Conservation (phyloP, 1,139 yeast genomes). For the Suhomyces kunorum region DNA sequence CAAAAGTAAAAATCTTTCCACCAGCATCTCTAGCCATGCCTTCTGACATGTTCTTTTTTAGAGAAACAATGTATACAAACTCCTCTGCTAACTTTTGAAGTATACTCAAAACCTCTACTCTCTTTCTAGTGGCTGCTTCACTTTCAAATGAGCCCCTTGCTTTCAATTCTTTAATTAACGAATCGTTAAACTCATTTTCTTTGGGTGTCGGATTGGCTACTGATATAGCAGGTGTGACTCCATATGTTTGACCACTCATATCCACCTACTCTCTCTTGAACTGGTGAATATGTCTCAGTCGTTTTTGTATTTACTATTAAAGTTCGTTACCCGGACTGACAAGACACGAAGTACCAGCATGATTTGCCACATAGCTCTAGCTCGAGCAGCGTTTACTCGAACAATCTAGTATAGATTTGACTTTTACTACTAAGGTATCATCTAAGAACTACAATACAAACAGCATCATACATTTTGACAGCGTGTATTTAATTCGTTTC, state of each 20-base stretch:
- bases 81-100: slow-evolving; percentile 74
- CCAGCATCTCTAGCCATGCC: slow-evolving; percentile 98
- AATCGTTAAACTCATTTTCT: slow-evolving; percentile 63
- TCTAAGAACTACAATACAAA: no score
- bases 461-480: no score
- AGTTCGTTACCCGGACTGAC: background rate
- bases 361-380: no score
- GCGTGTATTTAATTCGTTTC: no score
- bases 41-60: slow-evolving; percentile 86
- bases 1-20: slow-evolving; percentile 92
- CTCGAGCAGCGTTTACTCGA: no score
- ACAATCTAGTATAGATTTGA: no score
- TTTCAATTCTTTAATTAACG: slow-evolving; percentile 74
- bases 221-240: no score
- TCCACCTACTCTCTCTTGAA: background rate
- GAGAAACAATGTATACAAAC: slow-evolving; percentile 80
- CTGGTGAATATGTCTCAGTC: no score
- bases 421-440: no score
- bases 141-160: slow-evolving; percentile 87
- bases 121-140: slow-evolving; percentile 74
- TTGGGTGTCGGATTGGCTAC: background rate
- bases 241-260: background rate
- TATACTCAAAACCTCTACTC: slow-evolving; percentile 70
- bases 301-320: no score
- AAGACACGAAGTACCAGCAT: no score